Percentiles rank a stretch among this genome's conserved stretches.
phyloP scores from a whole-genome alignment of 2,329 filamentous ascomycete genomes.

The Fusarium protoensiforme region DNA sequence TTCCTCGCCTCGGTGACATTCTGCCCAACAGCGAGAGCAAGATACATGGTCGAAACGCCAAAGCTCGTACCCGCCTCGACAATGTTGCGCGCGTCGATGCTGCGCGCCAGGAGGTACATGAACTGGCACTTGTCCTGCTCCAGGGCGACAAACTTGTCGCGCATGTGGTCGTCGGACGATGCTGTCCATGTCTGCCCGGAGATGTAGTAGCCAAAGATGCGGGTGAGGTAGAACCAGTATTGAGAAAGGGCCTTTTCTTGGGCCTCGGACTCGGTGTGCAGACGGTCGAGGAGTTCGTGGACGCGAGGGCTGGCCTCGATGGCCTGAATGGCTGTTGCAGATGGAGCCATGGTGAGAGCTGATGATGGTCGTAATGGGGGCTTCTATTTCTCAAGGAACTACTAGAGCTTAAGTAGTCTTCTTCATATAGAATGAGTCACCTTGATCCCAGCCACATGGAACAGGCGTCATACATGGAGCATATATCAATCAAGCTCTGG shows the following conservation, averaged over 20 bases:
- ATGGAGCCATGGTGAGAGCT: conserved; percentile 21
- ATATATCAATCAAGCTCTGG: background rate
- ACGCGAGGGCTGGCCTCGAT: conserved; percentile 41
- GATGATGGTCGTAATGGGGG: background rate
- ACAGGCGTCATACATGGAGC: background rate
- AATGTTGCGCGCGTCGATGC: conserved; percentile 61
- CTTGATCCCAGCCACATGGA: background rate
- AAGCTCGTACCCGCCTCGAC: conserved; percentile 72
- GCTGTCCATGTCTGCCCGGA: conserved; percentile 36
- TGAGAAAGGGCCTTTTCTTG: conserved; percentile 43
- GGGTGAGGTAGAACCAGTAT: conserved; percentile 40
- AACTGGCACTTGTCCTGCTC: conserved; percentile 68
- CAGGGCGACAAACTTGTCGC: conserved; percentile 69
- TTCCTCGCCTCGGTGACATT: conserved; percentile 49
- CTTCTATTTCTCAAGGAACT: background rate
- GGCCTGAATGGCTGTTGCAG: conserved; percentile 34
- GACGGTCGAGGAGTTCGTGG: conserved; percentile 38
- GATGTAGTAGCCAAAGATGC: conserved; percentile 38
- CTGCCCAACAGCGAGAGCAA: conserved; percentile 66
- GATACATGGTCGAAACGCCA: conserved; percentile 72
- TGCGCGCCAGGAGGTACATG: conserved; percentile 64
- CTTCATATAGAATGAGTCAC: background rate
- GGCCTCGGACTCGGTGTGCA: conserved; percentile 42
- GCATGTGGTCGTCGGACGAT: conserved; percentile 53
- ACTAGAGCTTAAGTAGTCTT: conserved; percentile 6